Base-by-base conservation (phyloP, 177 flowering plant species). In the Tripterygium wilfordii region DNA sequence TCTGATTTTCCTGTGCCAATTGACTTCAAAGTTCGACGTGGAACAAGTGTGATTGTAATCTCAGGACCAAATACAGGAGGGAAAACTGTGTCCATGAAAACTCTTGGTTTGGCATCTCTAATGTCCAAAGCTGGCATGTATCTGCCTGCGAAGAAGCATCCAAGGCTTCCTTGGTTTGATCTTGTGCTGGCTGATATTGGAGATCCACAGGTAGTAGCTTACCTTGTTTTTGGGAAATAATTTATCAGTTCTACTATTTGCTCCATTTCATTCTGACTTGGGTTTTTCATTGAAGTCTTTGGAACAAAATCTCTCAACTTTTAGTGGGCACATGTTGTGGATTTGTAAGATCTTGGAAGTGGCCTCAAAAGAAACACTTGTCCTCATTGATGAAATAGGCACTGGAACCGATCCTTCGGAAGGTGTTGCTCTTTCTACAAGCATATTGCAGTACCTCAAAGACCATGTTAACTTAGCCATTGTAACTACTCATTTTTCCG, bases 51-150 rank as follows among this genome's bases (percentile, higher is more conserved):
- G 54, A 75, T 91, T 45, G 89, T 91, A 33, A 91, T 88, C 39
- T 88, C 98, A 47, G 98, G 98, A 49, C 98, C 96, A 19, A 91
- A 88, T 58, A 84, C 95, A 13, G 98, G 98, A 52, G 98, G 98
- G 17, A 88, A 91, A 80, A 91, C 98, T 49, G 96, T 95, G 39
- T 83, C 96, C 22, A 79, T 91, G 87, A 91, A 91, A 73, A 88
- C 96, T 40, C 61, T 88, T 54, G 98, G 96, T 13, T 60, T 91
- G 66, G 89, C 85, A 42, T 70, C 88, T 56, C 67, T 91, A 21
- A 88, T 91, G 98, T 67, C 88, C 13, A 91, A 91, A 69, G 96
- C 98, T 70, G 98, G 96, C 26, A 64, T 91, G 79, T 87, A 63
- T 60, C 70, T 91, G 54, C 85, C 98, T 25, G 88, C 96, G 49